Conservation (phyloP, 768 basidiomycete species). For the Flagelloscypha sp. region DNA sequence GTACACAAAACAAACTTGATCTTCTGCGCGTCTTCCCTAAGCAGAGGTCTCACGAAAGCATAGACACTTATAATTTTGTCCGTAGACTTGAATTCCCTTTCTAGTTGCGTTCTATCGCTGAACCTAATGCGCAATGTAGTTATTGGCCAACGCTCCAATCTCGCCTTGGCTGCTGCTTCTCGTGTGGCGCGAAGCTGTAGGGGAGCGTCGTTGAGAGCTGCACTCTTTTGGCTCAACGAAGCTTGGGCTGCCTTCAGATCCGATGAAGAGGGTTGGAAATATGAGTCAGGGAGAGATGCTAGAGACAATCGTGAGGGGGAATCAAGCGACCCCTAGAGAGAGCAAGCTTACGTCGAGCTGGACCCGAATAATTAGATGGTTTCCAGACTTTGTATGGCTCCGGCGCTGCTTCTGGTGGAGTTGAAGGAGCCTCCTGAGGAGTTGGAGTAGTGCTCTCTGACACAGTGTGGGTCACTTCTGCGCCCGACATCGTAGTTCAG, state of each 20-base stretch:
- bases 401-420: too few relatives aligned
- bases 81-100: slow-evolving; percentile 67
- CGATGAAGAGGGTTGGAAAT: slow-evolving; percentile 61
- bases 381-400: too few relatives aligned
- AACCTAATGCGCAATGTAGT: slow-evolving; percentile 79
- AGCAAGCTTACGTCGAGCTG: too few relatives aligned
- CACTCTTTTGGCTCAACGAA: slow-evolving; percentile 50
- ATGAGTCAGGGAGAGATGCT: slow-evolving; percentile 60
- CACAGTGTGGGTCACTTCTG: too few relatives aligned
- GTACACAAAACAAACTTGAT: slow-evolving; percentile 81
- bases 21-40: slow-evolving; percentile 68
- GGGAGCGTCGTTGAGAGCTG: slow-evolving; percentile 61
- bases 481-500: too few relatives aligned
- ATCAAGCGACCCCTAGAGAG: too few relatives aligned
- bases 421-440: too few relatives aligned
- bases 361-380: too few relatives aligned
- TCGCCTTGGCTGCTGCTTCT: slow-evolving; percentile 53
- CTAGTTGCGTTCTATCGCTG: slow-evolving; percentile 72
- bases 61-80: slow-evolving; percentile 79
- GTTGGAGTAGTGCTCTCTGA: too few relatives aligned
- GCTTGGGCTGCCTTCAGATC: slow-evolving; percentile 66
- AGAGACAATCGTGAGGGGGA: too few relatives aligned
- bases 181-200: slow-evolving; percentile 55
- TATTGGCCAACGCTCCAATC: slow-evolving; percentile 68
- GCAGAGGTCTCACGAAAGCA: slow-evolving; percentile 66